phyloP scores from a whole-genome alignment of 2,329 filamentous ascomycete genomes.

The Alternaria arborescens region DNA sequence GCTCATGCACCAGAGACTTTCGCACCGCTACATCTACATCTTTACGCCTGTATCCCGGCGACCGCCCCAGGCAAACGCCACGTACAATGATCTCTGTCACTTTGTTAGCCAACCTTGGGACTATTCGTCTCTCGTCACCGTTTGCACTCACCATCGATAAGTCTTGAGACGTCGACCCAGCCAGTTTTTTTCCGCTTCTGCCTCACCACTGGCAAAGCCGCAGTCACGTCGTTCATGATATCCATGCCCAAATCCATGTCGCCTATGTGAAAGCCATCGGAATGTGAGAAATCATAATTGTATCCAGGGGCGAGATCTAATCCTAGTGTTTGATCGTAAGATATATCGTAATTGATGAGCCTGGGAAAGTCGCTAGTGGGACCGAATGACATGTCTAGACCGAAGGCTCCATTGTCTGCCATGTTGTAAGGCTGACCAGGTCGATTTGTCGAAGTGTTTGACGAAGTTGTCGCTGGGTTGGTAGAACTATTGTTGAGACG shows the following conservation, averaged over 20 bases:
- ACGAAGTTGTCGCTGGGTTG: constrained; percentile 1
- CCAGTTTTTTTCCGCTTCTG: constrained; percentile 48
- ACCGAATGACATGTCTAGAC: constrained; percentile 34
- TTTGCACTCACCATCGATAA: constrained; percentile 54
- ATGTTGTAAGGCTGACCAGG: constrained; percentile 9
- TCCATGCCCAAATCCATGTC: constrained; percentile 28
- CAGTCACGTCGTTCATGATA: constrained; percentile 25
- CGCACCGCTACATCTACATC: constrained; percentile 55
- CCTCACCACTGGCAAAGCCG: constrained; percentile 27
- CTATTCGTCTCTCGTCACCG: not conserved
- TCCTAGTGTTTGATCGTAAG: constrained; percentile 43
- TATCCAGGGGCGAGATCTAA: constrained; percentile 46
- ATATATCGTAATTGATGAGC: constrained; percentile 28
- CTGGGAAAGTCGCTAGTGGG: constrained; percentile 21
- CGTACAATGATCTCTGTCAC: constrained; percentile 47
- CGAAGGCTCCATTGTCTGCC: constrained; percentile 25
- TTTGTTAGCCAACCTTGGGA: constrained; percentile 30
- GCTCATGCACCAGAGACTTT: constrained; percentile 41
- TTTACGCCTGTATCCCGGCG: constrained; percentile 54
- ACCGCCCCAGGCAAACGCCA: constrained; percentile 55
- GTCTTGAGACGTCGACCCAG: constrained; percentile 54
- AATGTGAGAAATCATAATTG: constrained; percentile 26
- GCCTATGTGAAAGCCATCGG: constrained; percentile 15
- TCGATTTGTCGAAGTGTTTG: constrained; percentile 3
- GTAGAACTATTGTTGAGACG: constrained; percentile 10